Conservation (phyloP, 73 alveolate species). For the Paramecium biaurelia region DNA sequence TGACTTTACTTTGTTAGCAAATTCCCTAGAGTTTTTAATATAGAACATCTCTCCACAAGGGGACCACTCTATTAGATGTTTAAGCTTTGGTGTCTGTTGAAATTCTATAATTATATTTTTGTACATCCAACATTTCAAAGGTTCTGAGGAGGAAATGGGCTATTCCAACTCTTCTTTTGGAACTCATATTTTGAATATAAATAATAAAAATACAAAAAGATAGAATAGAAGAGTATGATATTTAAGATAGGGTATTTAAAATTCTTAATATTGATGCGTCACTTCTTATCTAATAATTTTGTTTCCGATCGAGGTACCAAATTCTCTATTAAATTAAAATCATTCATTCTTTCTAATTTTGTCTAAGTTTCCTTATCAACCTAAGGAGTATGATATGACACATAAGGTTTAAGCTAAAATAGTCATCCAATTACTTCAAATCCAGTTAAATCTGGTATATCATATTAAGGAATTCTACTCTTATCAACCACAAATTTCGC, state of each 20-base stretch:
- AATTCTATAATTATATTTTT: neutral
- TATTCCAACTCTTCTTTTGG: conserved; percentile 21
- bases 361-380: conserved; percentile 48
- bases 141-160: conserved; percentile 32
- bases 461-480: conserved; percentile 39
- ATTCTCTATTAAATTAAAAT: conserved; percentile 40
- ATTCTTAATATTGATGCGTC: conserved; percentile 44
- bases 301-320: neutral
- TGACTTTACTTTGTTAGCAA: conserved; percentile 16
- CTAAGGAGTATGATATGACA: conserved; percentile 52
- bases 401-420: conserved; percentile 57
- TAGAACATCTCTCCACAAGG: conserved; percentile 34
- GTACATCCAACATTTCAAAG: conserved; percentile 36
- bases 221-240: neutral
- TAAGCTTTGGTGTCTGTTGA: neutral
- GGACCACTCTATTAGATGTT: conserved; percentile 38
- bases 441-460: conserved; percentile 62
- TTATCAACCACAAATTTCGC: conserved; percentile 42
- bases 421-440: conserved; percentile 21
- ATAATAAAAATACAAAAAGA: neutral
- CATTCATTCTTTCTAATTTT: conserved; percentile 35
- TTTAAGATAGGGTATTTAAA: neutral
- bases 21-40: conserved; percentile 13
- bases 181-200: neutral
- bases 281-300: neutral